phyloP scores from a whole-genome alignment of 2,329 filamentous ascomycete species.

The Leptodontidium sp. region DNA sequence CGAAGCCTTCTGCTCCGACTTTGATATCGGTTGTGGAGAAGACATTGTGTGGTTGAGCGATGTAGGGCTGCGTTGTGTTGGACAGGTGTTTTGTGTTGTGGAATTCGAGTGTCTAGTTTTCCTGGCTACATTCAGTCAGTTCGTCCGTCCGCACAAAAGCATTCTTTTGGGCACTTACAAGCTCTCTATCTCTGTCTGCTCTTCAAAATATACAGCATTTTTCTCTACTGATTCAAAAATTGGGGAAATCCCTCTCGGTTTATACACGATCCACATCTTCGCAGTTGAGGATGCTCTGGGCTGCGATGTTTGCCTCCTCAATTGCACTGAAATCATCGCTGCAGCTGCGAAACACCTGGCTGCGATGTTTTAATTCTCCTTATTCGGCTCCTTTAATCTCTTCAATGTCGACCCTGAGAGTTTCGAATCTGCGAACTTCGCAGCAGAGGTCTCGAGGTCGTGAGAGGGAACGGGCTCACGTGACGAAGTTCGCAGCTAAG shows the following conservation, averaged over 20 bases:
- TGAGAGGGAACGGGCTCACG: not conserved
- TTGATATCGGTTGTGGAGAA: not conserved
- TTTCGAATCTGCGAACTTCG: not conserved
- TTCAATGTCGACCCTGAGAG: not conserved
- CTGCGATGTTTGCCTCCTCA: not conserved
- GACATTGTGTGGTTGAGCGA: not conserved
- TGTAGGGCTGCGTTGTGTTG: not conserved
- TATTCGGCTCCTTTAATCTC: too few species aligned
- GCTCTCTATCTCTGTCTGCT: too few species aligned
- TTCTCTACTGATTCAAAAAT: too few species aligned
- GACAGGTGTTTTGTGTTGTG: not conserved
- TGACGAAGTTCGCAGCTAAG: slow-evolving; percentile 6
- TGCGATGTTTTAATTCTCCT: too few species aligned
- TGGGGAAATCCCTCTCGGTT: not conserved
- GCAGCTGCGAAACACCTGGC: not conserved
- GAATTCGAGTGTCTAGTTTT: not conserved
- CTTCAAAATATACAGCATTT: too few species aligned
- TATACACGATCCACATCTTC: slow-evolving; percentile 4
- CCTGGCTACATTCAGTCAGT: not conserved
- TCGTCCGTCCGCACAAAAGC: not conserved
- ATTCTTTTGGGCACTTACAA: too few species aligned
- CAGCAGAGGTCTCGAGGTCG: not conserved
- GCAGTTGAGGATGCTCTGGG: not conserved
- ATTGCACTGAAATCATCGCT: not conserved
- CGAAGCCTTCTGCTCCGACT: not conserved